These are phyloP conservation scores for Acanthamoeba polyphaga DNA, from an alignment of 208 protist genomes.

Conservation along the genomic window DNA sequence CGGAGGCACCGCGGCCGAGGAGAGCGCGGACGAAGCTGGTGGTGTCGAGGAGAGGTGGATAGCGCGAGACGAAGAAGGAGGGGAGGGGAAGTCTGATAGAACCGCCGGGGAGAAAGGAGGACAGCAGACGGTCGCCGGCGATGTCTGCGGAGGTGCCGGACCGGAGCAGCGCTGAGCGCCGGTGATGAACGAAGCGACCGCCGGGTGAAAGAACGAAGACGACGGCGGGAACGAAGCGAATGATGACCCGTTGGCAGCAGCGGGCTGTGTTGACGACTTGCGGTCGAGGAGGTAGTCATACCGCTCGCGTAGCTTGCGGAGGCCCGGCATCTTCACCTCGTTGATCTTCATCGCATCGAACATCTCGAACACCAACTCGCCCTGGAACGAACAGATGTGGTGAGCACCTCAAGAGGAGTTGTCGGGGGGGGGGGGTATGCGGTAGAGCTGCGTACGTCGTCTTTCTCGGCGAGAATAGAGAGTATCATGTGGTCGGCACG, in stretches of 20 bases:
- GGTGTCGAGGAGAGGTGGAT: neutral
- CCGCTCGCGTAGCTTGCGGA: conserved; percentile 23
- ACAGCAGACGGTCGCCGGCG: neutral
- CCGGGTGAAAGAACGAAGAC: neutral
- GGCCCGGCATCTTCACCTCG: conserved; percentile 47
- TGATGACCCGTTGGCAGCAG: neutral
- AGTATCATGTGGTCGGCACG: conserved; percentile 20
- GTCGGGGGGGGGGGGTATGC: neutral
- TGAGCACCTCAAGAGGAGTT: neutral
- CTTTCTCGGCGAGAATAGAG: conserved; percentile 26
- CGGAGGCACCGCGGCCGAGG: neutral
- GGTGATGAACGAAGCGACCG: neutral
- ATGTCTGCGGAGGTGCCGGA: neutral
- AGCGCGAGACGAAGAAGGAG: neutral
- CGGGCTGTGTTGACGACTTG: neutral
- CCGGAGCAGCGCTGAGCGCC: neutral
- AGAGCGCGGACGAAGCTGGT: neutral
- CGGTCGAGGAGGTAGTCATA: conserved; percentile 6
- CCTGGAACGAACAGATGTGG: neutral
- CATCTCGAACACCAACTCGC: conserved; percentile 40
- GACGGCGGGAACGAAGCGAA: neutral
- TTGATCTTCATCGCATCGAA: conserved; percentile 73
- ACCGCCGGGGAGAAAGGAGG: neutral
- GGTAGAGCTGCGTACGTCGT: conserved; percentile 10
- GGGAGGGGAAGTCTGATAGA: neutral